phyloP scores from a whole-genome alignment of 768 basidiomycete genomes.

The Tubosaeta sp. region DNA sequence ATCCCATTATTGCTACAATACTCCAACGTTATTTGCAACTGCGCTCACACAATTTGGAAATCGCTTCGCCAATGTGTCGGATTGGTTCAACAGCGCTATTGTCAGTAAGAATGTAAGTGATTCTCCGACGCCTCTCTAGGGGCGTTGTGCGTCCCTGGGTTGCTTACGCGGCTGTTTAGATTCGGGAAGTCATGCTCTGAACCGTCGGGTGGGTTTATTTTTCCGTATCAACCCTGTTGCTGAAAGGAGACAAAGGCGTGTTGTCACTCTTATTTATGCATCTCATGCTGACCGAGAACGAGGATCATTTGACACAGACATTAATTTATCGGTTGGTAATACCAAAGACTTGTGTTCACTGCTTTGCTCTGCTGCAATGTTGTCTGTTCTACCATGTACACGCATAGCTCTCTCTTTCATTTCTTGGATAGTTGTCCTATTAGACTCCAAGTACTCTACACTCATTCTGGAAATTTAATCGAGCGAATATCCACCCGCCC shows the following conservation, averaged over 20 bases:
- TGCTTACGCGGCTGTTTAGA: conserved; percentile 28
- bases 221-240: not conserved
- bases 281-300: not conserved
- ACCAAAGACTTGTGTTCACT: not conserved
- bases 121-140: not conserved
- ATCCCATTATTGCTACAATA: conserved; percentile 19
- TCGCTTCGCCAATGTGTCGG: conserved; percentile 1
- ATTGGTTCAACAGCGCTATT: conserved; percentile 44
- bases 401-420: not conserved
- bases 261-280: not conserved
- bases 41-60: conserved; percentile 6
- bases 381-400: not conserved
- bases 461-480: too few relatives aligned
- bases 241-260: not conserved
- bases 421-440: not conserved
- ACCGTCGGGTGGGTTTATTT: not conserved
- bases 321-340: not conserved
- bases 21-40: not conserved
- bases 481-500: too few relatives aligned
- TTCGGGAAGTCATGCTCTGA: conserved; percentile 51
- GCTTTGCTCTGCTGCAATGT: not conserved
- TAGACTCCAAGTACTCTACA: not conserved
- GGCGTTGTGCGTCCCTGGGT: not conserved
- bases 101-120: conserved; percentile 67
- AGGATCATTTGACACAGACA: not conserved